Percentiles rank a stretch among this genome's conserved stretches.
phyloP scores from a whole-genome alignment of 805 yeast genomes.

The Metschnikowia anglica region DNA sequence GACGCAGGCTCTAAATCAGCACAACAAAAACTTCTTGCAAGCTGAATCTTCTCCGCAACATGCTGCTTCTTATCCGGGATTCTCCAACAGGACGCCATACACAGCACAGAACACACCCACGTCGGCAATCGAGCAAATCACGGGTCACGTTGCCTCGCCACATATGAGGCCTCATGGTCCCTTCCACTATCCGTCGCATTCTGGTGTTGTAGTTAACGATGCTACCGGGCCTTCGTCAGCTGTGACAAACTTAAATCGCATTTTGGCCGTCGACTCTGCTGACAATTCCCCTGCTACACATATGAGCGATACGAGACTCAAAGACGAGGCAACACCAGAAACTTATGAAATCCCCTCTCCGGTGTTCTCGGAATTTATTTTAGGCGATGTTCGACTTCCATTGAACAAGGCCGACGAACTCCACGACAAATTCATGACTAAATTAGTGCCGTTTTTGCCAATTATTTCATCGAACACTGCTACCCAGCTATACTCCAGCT shows the following conservation, averaged over 20 bases:
- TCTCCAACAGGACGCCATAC: conserved; percentile 5
- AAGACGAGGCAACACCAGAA: conserved; percentile 10
- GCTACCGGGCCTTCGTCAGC: conserved; percentile 15
- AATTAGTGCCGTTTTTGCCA: conserved; percentile 76
- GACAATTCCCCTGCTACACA: conserved; percentile 34
- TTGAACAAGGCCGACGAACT: conserved; percentile 66
- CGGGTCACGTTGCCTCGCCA: conserved; percentile 16
- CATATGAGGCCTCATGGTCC: conserved; percentile 1
- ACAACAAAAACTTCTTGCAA: conserved; percentile 31
- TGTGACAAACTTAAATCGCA: conserved; percentile 20
- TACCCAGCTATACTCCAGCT: conserved; percentile 74
- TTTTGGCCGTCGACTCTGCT: conserved; percentile 24
- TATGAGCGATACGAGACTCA: conserved; percentile 10
- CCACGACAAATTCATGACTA: conserved; percentile 64
- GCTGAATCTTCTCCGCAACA: conserved; percentile 11
- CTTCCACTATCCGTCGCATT: not conserved
- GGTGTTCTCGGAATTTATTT: conserved; percentile 57
- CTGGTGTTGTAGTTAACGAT: conserved; percentile 13
- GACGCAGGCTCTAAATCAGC: conserved; percentile 58
- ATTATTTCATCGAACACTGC: conserved; percentile 71
- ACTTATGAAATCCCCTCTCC: conserved; percentile 15
- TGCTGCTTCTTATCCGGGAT: conserved; percentile 10
- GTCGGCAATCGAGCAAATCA: conserved; percentile 18
- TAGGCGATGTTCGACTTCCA: conserved; percentile 74
- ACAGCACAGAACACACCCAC: conserved; percentile 14